A percentile compares a stretch with the other conserved stretches of the same genome.
phyloP scores from a whole-genome alignment of 2,329 filamentous ascomycete genomes.

The Coniochaeta sp. region DNA sequence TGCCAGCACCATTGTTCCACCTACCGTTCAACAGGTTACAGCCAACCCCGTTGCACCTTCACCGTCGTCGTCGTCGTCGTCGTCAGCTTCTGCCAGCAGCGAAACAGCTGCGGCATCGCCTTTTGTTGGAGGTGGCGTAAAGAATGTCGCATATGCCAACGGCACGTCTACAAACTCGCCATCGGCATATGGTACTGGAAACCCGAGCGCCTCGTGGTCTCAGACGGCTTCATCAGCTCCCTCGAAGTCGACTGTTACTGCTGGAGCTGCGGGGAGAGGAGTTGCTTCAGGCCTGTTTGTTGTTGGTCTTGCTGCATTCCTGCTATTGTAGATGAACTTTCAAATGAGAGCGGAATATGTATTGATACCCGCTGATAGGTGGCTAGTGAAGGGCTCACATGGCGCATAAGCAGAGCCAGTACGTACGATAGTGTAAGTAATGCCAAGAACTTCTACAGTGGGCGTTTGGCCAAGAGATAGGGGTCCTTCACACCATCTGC shows the following conservation, averaged over 20 bases:
- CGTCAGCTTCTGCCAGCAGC: background rate
- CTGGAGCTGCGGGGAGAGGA: background rate
- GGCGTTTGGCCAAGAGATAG: background rate
- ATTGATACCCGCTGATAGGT: too few relatives aligned
- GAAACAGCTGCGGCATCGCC: background rate
- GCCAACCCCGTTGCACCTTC: background rate
- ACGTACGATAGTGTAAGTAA: background rate
- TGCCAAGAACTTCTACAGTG: background rate
- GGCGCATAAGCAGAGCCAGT: too few relatives aligned
- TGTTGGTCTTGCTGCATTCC: background rate
- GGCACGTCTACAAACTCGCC: background rate
- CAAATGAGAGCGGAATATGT: background rate
- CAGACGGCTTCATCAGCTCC: conserved; percentile 2
- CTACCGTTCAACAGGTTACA: conserved; percentile 2
- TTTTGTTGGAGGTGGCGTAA: background rate
- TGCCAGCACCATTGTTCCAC: conserved; percentile 34
- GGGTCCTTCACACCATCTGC: background rate
- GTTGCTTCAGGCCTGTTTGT: background rate
- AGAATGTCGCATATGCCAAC: conserved; percentile 1
- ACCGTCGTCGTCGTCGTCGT: background rate
- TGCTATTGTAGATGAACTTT: background rate
- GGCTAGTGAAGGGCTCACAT: background rate
- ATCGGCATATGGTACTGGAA: conserved; percentile 1
- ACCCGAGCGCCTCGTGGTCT: conserved; percentile 1
- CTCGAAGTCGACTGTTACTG: background rate